phyloP scores from a whole-genome alignment of 2,329 filamentous ascomycete species.

The Penicillium digitatum region DNA sequence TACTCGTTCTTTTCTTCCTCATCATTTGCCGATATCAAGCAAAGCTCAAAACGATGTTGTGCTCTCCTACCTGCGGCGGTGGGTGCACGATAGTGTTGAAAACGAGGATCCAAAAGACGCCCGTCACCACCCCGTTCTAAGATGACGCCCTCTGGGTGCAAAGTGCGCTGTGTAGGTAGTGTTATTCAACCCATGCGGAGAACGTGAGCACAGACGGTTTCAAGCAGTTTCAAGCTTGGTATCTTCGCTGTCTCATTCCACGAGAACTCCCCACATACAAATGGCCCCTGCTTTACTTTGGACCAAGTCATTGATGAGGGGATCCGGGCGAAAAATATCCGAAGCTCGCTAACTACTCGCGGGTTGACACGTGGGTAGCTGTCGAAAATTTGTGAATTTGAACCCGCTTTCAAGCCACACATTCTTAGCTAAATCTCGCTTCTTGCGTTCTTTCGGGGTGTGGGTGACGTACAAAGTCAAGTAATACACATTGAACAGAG shows the following conservation, averaged over 20 bases:
- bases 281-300: not conserved
- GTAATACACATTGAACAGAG: not conserved
- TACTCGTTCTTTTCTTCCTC: not conserved
- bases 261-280: not conserved
- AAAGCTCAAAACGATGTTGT: no score
- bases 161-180: no score
- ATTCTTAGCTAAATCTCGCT: not conserved
- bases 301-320: not conserved
- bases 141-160: no score
- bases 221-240: no score
- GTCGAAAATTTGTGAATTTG: not conserved
- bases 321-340: not conserved
- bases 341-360: not conserved
- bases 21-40: not conserved
- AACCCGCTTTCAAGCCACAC: not conserved
- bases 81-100: no score
- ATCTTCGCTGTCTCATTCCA: not conserved
- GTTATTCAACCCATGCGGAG: no score
- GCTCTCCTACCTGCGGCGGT: no score
- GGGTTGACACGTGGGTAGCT: not conserved
- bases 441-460: not conserved
- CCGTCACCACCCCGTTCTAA: no score
- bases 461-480: not conserved
- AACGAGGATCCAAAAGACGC: no score
- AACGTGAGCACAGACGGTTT: not conserved